Conservation (phyloP, 208 protist genomes). For the Trypanosoma platydactyli region DNA sequence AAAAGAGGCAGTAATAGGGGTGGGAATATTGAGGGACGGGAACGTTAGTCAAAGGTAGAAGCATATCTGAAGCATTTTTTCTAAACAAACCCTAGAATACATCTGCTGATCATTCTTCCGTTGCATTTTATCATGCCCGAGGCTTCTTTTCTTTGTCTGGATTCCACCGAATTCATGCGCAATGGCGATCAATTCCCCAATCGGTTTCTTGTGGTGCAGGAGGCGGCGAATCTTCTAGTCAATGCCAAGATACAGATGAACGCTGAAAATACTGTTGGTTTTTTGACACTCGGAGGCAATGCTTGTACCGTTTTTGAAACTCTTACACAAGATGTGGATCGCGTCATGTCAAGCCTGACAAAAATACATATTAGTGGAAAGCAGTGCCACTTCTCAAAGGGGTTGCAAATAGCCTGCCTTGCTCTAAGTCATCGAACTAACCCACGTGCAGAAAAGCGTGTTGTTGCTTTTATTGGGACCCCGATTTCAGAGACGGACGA, state of each 20-base stretch:
- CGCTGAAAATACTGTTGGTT: constrained; percentile 96
- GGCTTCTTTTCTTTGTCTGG: constrained; percentile 92
- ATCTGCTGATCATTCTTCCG: no score
- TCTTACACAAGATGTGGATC: constrained; percentile 93
- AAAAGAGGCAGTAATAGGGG: no score
- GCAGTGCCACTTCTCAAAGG: constrained; percentile 86
- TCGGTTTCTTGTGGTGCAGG: constrained; percentile 94
- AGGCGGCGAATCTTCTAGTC: constrained; percentile 95
- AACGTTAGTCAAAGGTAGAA: no score
- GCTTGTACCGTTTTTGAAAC: constrained; percentile 94
- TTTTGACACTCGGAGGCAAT: constrained; percentile 93
- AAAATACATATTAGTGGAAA: constrained; percentile 87
- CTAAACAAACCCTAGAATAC: no score
- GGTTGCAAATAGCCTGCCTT: constrained; percentile 94
- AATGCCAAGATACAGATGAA: constrained; percentile 95
- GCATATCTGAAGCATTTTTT: no score
- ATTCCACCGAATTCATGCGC: constrained; percentile 98
- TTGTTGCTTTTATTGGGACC: constrained; percentile 98
- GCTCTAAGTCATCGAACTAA: constrained; percentile 96
- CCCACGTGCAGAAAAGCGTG: constrained; percentile 95
- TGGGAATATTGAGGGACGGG: no score
- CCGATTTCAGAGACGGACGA: constrained; percentile 89
- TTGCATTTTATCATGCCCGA: constrained; percentile 57
- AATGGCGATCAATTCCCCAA: constrained; percentile 98
- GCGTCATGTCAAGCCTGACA: constrained; percentile 91